A percentile compares a stretch with the other conserved stretches of the same genome.
phyloP scores from a whole-genome alignment of 768 basidiomycete genomes.

The Lactarius psammicola region DNA sequence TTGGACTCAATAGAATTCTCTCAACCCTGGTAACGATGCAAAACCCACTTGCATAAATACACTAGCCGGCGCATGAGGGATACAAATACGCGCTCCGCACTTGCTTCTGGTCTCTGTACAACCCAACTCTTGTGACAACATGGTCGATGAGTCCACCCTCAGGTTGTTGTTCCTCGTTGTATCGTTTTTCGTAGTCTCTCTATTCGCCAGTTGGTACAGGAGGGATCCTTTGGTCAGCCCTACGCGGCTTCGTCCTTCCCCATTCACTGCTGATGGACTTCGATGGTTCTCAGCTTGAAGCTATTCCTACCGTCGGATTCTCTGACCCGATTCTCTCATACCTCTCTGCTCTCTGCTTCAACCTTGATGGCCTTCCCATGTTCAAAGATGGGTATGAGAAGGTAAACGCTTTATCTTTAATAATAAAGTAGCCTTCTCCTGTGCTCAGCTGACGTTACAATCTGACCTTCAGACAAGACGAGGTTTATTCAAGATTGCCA shows the following conservation, averaged over 20 bases:
- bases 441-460: too few relatives aligned
- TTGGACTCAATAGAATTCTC: neutral
- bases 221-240: neutral
- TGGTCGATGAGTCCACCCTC: neutral
- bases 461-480: too few relatives aligned
- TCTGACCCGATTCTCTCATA: neutral
- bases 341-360: neutral
- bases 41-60: neutral
- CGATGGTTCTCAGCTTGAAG: too few relatives aligned
- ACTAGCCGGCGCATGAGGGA: neutral
- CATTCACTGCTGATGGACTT: too few relatives aligned
- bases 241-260: neutral
- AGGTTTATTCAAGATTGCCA: too few relatives aligned
- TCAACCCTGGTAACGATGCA: neutral
- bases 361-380: neutral
- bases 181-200: neutral
- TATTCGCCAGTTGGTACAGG: neutral
- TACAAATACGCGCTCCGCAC: too few relatives aligned
- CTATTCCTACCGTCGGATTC: neutral
- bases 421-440: neutral
- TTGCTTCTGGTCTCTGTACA: too few relatives aligned
- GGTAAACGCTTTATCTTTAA: neutral
- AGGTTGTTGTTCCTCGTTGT: neutral
- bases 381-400: neutral
- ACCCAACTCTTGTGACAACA: neutral